Evolutionary conservation across 306 rosid species (phyloP), one percentile per base, ranked within the genome.

Genomic region (Sicyos baderoa): DNA sequence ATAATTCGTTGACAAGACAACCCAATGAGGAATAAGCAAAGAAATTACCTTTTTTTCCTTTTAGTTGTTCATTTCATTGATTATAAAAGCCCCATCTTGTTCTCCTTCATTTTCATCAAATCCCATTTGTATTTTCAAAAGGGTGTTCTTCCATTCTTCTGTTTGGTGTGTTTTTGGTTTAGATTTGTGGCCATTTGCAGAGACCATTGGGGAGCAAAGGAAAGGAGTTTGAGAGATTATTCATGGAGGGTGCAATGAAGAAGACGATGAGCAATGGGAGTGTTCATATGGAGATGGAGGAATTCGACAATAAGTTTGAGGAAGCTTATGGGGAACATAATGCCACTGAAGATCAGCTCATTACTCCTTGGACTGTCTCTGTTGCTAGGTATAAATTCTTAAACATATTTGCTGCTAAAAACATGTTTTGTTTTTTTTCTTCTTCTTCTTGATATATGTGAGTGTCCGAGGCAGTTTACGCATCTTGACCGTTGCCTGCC

Each of bases 211-310:
- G 47, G 73, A 59, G 29, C 45, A n/a, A 61, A 68, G 42, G 42
- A 35, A 35, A 35, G 42, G 42, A 35, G 0, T 35, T 35, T 35
- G 49, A 35, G 42, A 35, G 42, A 35, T 80, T 67, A 18, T n/a
- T n/a, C n/a, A 79, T 82, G 89, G 82, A 78, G 77, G 73, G 80
- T 49, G 37, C 76, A 56, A 45, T 84, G 83, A 82, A 83, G 79
- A 81, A 84, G 79, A 82, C 82, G 75, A 74, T 70, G 78, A 83
- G 49, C 59, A 89, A 83, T 75, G 88, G 87, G 22, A 75, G 69
- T 27, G 76, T 79, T 72, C 82, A 5, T 63, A 84, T 73, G 95
- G 88, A 0, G 16, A 85, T 71, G 90, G 89, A 0, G 14, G 68
- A 57, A 9, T 42, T 71, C 12, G 74, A 71, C 44, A 54, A 71